Evolutionary conservation across 257 asterid genomes (phyloP).

Genomic region (Nicotiana tabacum): DNA sequence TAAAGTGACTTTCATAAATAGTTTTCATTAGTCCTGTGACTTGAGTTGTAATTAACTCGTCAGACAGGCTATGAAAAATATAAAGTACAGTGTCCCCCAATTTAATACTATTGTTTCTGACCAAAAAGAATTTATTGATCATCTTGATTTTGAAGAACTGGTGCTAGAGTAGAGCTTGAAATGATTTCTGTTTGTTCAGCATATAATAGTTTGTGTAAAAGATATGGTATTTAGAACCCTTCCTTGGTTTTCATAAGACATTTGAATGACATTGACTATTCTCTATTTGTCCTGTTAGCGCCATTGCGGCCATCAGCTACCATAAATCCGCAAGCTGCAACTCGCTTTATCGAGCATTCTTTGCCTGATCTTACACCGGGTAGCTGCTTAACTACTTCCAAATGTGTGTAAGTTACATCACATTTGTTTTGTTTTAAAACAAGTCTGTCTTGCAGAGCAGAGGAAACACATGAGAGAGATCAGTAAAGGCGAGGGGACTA

Average conservation of each 20-base stretch:
- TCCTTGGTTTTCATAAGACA: not conserved
- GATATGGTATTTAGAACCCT: not conserved
- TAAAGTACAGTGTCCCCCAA: not conserved
- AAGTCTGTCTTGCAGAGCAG: slow-evolving; percentile 67
- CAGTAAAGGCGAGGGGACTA: slow-evolving; percentile 49
- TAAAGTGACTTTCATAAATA: too few relatives aligned
- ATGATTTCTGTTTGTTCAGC: slow-evolving; percentile 1
- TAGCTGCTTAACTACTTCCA: slow-evolving; percentile 27
- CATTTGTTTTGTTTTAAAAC: slow-evolving; percentile 1
- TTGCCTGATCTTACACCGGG: slow-evolving; percentile 85
- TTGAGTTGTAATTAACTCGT: too few relatives aligned
- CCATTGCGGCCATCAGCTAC: slow-evolving; percentile 78
- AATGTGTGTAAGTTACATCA: not conserved
- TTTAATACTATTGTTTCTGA: not conserved
- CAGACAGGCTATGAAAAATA: too few relatives aligned
- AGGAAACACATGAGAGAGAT: slow-evolving; percentile 76
- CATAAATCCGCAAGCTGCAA: slow-evolving; percentile 71
- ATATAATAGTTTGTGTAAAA: not conserved
- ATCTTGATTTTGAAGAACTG: not conserved
- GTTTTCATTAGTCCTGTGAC: too few relatives aligned
- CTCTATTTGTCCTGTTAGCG: slow-evolving; percentile 44
- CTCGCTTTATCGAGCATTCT: slow-evolving; percentile 92
- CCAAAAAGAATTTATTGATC: not conserved
- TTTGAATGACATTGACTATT: slow-evolving; percentile 11
- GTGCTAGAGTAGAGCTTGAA: not conserved